These are phyloP conservation scores for Flammula alnicola DNA, from an alignment of 1,284 basidiomycete genomes.

Conservation along the genomic window DNA sequence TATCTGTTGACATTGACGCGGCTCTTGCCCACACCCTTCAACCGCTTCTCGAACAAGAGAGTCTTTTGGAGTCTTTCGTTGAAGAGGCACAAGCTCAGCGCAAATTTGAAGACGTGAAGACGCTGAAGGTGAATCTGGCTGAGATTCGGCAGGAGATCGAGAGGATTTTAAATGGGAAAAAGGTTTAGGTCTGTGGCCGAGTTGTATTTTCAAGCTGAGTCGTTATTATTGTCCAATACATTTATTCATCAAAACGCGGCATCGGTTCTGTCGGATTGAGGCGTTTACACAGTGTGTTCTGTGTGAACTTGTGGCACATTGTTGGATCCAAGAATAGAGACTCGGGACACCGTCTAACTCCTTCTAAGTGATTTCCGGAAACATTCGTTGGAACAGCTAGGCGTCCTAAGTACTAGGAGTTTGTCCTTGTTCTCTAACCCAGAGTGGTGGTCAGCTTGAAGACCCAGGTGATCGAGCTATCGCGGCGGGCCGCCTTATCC, in stretches of 20 bases:
- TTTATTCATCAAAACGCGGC: slow-evolving; percentile 4
- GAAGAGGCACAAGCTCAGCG: slow-evolving; percentile 83
- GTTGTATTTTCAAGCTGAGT: slow-evolving; percentile 1
- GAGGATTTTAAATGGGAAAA: slow-evolving; percentile 53
- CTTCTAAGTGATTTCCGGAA: background rate
- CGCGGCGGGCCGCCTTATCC: no score
- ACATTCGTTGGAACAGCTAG: background rate
- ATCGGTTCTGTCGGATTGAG: background rate
- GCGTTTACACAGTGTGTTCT: background rate
- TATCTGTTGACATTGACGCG: slow-evolving; percentile 61
- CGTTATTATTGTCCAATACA: slow-evolving; percentile 4
- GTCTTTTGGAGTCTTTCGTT: slow-evolving; percentile 81
- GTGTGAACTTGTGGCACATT: background rate
- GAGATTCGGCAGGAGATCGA: slow-evolving; percentile 86
- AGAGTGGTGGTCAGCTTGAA: no score
- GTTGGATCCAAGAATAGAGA: background rate
- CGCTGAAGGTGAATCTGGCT: slow-evolving; percentile 70
- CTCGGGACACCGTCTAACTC: background rate
- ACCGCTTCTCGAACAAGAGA: slow-evolving; percentile 90
- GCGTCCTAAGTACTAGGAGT: no score
- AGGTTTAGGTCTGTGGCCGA: slow-evolving; percentile 1
- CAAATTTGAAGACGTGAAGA: slow-evolving; percentile 90
- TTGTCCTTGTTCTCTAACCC: no score
- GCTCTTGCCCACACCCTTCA: slow-evolving; percentile 76
- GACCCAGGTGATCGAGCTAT: no score